These are phyloP conservation scores for Backusella tuberculispora DNA, from an alignment of 192 early-diverging fungal genomes.

Conservation along the genomic window DNA sequence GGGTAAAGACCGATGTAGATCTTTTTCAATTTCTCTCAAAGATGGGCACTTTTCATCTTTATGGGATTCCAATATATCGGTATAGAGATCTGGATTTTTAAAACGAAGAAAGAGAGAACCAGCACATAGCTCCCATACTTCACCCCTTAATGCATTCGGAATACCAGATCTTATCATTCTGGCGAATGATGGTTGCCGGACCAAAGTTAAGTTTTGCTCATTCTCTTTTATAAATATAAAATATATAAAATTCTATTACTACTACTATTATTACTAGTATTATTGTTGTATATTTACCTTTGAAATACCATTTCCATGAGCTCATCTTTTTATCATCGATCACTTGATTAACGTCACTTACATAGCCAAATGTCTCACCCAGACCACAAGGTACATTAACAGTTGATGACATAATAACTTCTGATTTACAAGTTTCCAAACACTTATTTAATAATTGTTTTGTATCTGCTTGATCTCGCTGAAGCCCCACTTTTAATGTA, in stretches of 20 bases:
- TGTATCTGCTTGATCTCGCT: constrained; percentile 74
- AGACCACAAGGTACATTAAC: constrained; percentile 53
- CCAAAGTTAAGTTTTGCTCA: constrained; percentile 82
- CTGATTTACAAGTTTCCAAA: constrained; percentile 79
- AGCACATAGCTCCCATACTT: constrained; percentile 88
- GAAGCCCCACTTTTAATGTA: constrained; percentile 71
- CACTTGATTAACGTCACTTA: constrained; percentile 66
- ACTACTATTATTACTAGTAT: background rate
- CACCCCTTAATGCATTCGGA: constrained; percentile 80
- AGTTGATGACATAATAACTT: constrained; percentile 66
- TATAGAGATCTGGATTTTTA: constrained; percentile 77
- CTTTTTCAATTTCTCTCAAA: constrained; percentile 90
- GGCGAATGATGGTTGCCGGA: constrained; percentile 75
- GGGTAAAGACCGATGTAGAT: constrained; percentile 86
- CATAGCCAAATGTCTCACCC: constrained; percentile 72
- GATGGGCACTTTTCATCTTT: constrained; percentile 64
- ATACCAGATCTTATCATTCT: constrained; percentile 81
- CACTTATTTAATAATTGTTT: constrained; percentile 72
- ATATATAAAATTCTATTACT: background rate
- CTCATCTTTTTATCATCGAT: constrained; percentile 74
- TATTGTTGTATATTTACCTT: constrained; percentile 42
- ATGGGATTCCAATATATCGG: constrained; percentile 60
- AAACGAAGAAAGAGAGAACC: constrained; percentile 82
- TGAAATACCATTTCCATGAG: constrained; percentile 76
- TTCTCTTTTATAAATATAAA: constrained; percentile 51